Base-by-base conservation (phyloP, 192 early-diverging fungal genomes). In the Backusella circina region DNA sequence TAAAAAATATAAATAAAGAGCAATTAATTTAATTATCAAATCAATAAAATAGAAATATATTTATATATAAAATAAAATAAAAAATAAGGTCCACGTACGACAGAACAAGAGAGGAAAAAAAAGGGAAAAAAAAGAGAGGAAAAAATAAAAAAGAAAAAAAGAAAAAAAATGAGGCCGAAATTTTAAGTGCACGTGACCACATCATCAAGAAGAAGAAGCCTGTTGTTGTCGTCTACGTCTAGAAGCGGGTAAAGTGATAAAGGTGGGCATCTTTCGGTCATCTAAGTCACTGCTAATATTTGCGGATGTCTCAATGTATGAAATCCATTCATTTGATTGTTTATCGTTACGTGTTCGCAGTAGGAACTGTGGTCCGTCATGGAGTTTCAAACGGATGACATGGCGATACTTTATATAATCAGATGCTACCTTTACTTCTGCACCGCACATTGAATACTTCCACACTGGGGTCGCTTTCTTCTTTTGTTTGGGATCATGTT, bases 281-380 rank as follows among this genome's bases (percentile, higher is more conserved):
- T 87, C 86, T 33, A 87, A 67, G 35, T 82, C 83, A 2, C 73
- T 75, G 7, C 84, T 82, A n/a, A 87, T 83, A 74, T 87, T 87
- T 31, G 75, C 73, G 0, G 86, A 83, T 3, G 86, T 80, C 67
- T 87, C 84, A 33, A 87, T 54, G 16, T 81, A 78, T 39, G 85
- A 83, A 1, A 87, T 71, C 84, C 84, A 87, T 0, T 78, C 75
- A 47, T 83, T 64, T 2, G 76, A 67, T 23, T 87, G 81, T 16
- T 80, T 73, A 8, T 82, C 76, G 31, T 79, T 78, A 26, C 72
- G 79, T 35, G 75, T 82, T 61, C 82, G 79, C 1, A 87, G 23
- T 54, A 87, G 67, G n/a, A 86, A 68, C 6, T 84, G 82, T 12
- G 84, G 75, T 35, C 83, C 84, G 36, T 80, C 66, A n/a, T 50